A percentile compares a stretch with the other conserved stretches of the same genome.
Conservation (phyloP, 192 early-diverging fungal genomes). For the Funneliformis mosseae region DNA sequence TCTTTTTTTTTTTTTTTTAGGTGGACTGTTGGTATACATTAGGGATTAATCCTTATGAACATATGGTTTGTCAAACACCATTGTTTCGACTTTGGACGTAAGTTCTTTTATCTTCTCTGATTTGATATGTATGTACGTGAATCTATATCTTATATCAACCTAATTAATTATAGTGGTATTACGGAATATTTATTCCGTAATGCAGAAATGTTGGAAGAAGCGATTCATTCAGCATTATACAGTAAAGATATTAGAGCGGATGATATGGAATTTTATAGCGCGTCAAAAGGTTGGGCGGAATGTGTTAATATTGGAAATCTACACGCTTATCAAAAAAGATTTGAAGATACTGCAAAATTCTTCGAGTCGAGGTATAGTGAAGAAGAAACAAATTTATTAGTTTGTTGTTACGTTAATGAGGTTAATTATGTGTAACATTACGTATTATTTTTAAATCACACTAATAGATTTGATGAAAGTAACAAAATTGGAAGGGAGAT, state of each 20-base stretch:
- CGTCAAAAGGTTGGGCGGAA: conserved; percentile 91
- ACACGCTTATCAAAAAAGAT: conserved; percentile 82
- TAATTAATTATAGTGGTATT: conserved; percentile 66
- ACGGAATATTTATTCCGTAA: conserved; percentile 91
- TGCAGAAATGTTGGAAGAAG: conserved; percentile 78
- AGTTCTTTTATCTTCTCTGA: conserved; percentile 21
- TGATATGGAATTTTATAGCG: conserved; percentile 91
- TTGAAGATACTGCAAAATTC: conserved; percentile 82
- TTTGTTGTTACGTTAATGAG: not conserved
- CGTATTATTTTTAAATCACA: not conserved
- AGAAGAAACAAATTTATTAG: not conserved
- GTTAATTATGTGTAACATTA: conserved; percentile 1
- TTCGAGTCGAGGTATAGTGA: conserved; percentile 58
- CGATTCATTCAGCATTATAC: conserved; percentile 81
- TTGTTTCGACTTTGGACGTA: conserved; percentile 90
- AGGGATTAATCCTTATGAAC: conserved; percentile 87
- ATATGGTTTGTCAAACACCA: conserved; percentile 95
- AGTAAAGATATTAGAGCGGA: conserved; percentile 74
- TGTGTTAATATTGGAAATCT: conserved; percentile 81
- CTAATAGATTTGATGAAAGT: conserved; percentile 55
- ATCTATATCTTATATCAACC: not conserved
- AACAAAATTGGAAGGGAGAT: conserved; percentile 58
- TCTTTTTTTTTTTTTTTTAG: conserved; percentile 22
- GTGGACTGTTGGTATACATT: conserved; percentile 89
- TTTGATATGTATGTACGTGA: not conserved